Percentiles rank a stretch among this genome's conserved stretches.
phyloP scores from a whole-genome alignment of 441 rosid species.

The Lagerstroemia fauriei region DNA sequence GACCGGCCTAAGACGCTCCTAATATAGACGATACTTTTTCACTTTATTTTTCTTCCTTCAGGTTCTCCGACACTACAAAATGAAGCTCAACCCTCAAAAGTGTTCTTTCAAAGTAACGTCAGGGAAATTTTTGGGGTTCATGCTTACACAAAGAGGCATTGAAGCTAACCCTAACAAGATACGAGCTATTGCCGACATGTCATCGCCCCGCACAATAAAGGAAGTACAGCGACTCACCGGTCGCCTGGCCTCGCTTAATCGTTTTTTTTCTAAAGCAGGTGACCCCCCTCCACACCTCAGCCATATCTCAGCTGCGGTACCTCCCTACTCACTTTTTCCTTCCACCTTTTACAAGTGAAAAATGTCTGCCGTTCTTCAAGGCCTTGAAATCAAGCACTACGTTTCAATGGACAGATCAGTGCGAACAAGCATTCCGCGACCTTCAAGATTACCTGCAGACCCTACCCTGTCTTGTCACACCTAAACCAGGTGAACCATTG shows the following conservation, averaged over 20 bases:
- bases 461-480: too few relatives aligned
- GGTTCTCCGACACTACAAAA: neutral
- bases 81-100: neutral
- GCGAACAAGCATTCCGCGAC: too few relatives aligned
- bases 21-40: too few relatives aligned
- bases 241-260: neutral
- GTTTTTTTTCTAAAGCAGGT: neutral
- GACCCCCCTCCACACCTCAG: neutral
- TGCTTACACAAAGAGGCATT: neutral
- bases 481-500: too few relatives aligned
- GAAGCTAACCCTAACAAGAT: neutral
- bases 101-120: neutral
- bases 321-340: too few relatives aligned
- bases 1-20: too few relatives aligned
- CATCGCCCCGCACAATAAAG: neutral
- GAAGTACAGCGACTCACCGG: neutral
- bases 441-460: too few relatives aligned
- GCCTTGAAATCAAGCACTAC: too few relatives aligned
- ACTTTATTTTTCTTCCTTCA: too few relatives aligned
- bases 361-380: too few relatives aligned
- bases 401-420: too few relatives aligned
- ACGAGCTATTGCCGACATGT: neutral
- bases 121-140: neutral
- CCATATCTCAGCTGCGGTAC: neutral
- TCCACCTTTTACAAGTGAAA: too few relatives aligned